Evolutionary conservation across 2,329 filamentous ascomycete genomes (phyloP).

Genomic region (Nannizziopsis arthrosporioides): DNA sequence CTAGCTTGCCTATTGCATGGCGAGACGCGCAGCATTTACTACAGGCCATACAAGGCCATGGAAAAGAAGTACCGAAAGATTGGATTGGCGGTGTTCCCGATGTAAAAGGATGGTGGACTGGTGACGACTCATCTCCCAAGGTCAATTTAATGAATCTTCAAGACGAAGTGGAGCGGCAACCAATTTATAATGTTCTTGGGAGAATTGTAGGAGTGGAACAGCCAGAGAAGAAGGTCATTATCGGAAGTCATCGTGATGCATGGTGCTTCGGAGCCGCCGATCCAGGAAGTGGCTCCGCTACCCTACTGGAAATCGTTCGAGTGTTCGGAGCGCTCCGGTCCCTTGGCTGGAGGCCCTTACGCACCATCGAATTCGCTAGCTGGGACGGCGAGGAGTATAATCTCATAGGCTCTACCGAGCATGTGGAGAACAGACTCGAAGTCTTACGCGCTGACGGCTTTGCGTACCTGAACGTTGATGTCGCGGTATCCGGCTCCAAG

Average conservation of each 20-base stretch:
- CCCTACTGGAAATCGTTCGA: constrained; percentile 79
- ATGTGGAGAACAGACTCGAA: constrained; percentile 74
- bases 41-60: constrained; percentile 62
- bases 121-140: constrained; percentile 59
- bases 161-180: constrained; percentile 68
- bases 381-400: constrained; percentile 96
- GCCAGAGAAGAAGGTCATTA: constrained; percentile 66
- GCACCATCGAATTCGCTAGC: constrained; percentile 93
- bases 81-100: constrained; percentile 72
- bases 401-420: constrained; percentile 84
- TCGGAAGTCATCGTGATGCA: constrained; percentile 87
- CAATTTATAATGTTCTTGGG: constrained; percentile 86
- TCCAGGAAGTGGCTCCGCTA: constrained; percentile 75
- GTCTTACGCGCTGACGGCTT: constrained; percentile 60
- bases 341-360: constrained; percentile 76
- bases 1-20: constrained; percentile 82
- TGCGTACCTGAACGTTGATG: constrained; percentile 85
- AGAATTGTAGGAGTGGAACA: constrained; percentile 77
- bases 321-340: constrained; percentile 68
- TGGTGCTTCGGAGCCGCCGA: constrained; percentile 83
- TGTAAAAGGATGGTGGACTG: constrained; percentile 72
- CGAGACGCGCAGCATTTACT: constrained; percentile 73
- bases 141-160: constrained; percentile 78
- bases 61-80: constrained; percentile 52
- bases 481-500: constrained; percentile 61